These are phyloP conservation scores for Backusella macrospora DNA, from an alignment of 192 early-diverging fungal genomes.

Conservation along the genomic window DNA sequence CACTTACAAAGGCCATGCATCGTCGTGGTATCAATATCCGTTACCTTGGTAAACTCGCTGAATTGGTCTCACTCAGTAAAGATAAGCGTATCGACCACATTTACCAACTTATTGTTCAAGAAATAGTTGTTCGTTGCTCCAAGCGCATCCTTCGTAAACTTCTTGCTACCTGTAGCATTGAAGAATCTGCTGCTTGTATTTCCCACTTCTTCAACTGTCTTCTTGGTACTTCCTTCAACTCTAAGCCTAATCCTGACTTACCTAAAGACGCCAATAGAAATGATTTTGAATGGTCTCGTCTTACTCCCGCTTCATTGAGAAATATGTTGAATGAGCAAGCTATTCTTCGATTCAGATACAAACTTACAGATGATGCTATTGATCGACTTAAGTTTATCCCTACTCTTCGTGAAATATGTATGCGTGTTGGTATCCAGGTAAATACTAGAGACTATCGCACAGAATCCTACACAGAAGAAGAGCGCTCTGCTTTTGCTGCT, in stretches of 20 bases:
- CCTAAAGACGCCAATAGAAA: conserved; percentile 40
- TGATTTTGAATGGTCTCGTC: conserved; percentile 47
- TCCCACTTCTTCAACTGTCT: conserved; percentile 86
- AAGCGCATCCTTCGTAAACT: conserved; percentile 84
- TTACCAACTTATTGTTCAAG: conserved; percentile 71
- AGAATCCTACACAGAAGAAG: conserved; percentile 37
- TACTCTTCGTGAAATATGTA: conserved; percentile 80
- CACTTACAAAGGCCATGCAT: conserved; percentile 84
- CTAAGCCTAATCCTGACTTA: conserved; percentile 52
- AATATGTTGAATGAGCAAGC: conserved; percentile 66
- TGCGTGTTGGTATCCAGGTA: conserved; percentile 88
- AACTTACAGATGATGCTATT: conserved; percentile 59
- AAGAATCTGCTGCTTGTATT: conserved; percentile 63
- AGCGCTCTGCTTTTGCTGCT: conserved; percentile 35
- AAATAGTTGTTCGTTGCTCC: conserved; percentile 85
- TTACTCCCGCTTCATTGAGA: conserved; percentile 69
- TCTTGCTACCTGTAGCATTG: conserved; percentile 59
- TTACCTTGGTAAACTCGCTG: conserved; percentile 82
- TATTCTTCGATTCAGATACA: conserved; percentile 74
- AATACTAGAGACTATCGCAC: conserved; percentile 78
- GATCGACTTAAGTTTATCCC: conserved; percentile 55
- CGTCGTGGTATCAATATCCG: conserved; percentile 97
- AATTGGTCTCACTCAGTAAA: conserved; percentile 61
- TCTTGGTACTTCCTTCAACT: conserved; percentile 63
- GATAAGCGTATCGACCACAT: conserved; percentile 60